Evolutionary conservation across 257 asterid genomes (phyloP).

Genomic region (Fraxinus americana): DNA sequence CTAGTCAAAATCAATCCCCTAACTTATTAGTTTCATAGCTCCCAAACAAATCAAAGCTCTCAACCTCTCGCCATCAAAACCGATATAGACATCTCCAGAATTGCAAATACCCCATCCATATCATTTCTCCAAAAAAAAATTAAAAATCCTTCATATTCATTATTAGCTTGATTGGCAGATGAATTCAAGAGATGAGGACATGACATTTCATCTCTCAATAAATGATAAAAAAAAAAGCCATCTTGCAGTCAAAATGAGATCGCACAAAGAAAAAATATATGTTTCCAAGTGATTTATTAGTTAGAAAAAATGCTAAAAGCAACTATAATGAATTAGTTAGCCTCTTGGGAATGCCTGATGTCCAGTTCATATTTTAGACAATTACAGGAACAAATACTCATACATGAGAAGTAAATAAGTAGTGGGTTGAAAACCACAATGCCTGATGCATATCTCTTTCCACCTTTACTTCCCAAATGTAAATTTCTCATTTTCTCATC

Average conservation of each 20-base stretch:
- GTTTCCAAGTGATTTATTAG: not conserved
- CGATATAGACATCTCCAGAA: not conserved
- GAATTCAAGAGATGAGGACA: not conserved
- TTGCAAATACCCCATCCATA: not conserved
- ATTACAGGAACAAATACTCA: not conserved
- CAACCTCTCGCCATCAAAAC: slow-evolving; percentile 5
- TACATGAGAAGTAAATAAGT: not conserved
- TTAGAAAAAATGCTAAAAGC: not conserved
- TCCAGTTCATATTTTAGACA: not conserved
- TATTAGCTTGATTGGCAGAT: not conserved
- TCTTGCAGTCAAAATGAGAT: not conserved
- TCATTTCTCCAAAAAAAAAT: not conserved
- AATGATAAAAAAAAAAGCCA: not conserved
- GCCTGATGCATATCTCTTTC: not conserved
- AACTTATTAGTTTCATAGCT: slow-evolving; percentile 37
- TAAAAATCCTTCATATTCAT: not conserved
- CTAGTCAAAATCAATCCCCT: slow-evolving; percentile 39
- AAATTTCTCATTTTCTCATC: too few relatives aligned
- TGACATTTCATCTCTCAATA: not conserved
- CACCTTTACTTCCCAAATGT: not conserved
- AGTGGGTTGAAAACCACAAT: not conserved
- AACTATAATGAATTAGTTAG: not conserved
- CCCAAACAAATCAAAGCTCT: slow-evolving; percentile 48
- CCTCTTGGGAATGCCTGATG: not conserved
- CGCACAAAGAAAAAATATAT: not conserved